phyloP scores from a whole-genome alignment of 2,329 filamentous ascomycete species.

The Xylariaceae sp. region DNA sequence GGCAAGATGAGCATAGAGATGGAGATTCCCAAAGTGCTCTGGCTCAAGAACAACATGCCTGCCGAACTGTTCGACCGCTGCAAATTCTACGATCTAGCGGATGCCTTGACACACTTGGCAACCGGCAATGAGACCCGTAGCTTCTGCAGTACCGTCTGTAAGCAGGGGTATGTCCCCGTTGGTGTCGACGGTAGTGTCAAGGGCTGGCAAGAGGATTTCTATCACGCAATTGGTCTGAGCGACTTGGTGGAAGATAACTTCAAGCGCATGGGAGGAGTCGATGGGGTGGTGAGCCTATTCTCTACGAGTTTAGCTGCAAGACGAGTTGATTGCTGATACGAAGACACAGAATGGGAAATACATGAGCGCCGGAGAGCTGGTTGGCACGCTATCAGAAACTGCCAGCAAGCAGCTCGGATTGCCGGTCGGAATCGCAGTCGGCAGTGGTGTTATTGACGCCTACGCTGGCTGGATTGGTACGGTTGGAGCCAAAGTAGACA shows the following conservation, averaged over 20 bases:
- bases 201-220: constrained; percentile 97
- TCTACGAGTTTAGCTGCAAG: constrained; percentile 16
- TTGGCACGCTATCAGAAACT: constrained; percentile 83
- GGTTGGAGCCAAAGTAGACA: constrained; percentile 92
- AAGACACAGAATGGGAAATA: constrained; percentile 88
- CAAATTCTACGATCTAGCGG: constrained; percentile 95
- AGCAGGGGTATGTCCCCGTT: constrained; percentile 96
- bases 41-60: constrained; percentile 99
- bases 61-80: constrained; percentile 86
- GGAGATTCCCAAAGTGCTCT: constrained; percentile 98
- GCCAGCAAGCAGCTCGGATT: constrained; percentile 85
- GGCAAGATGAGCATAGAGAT: constrained; percentile 99
- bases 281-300: constrained; percentile 83
- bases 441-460: constrained; percentile 96
- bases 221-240: constrained; percentile 82
- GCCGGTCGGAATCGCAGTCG: constrained; percentile 85
- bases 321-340: constrained; percentile 28
- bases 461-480: constrained; percentile 99
- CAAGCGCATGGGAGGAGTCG: constrained; percentile 90
- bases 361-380: constrained; percentile 88
- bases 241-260: constrained; percentile 88
- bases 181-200: constrained; percentile 97
- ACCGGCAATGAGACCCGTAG: constrained; percentile 91
- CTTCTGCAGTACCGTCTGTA: constrained; percentile 96
- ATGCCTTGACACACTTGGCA: constrained; percentile 92